These are phyloP conservation scores for Podaxis mareebaensis DNA, from an alignment of 768 basidiomycete species.

Conservation along the genomic window DNA sequence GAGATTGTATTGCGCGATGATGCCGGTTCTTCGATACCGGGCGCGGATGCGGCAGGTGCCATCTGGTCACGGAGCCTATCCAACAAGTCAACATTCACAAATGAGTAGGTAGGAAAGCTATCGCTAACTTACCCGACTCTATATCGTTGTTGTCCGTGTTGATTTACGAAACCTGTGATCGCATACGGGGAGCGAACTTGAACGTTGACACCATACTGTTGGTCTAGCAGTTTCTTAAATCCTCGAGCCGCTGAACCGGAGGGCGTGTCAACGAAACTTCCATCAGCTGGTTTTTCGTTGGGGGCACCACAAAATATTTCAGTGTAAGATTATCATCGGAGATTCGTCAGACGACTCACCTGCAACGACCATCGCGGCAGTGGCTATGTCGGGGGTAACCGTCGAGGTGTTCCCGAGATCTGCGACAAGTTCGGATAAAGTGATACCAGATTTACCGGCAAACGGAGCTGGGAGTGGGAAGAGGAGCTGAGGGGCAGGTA, in stretches of 20 bases:
- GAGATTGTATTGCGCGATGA: constrained; percentile 43
- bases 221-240: constrained; percentile 76
- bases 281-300: constrained; percentile 48
- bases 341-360: constrained; percentile 39
- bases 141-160: constrained; percentile 76
- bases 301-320: neutral
- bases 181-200: constrained; percentile 75
- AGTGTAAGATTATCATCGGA: neutral
- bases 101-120: neutral
- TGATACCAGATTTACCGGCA: constrained; percentile 23
- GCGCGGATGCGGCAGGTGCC: constrained; percentile 56
- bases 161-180: constrained; percentile 81
- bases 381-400: constrained; percentile 50
- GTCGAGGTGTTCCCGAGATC: constrained; percentile 33
- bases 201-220: constrained; percentile 62
- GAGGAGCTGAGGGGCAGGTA: constrained; percentile 1
- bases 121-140: constrained; percentile 66
- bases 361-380: constrained; percentile 60
- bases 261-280: constrained; percentile 78
- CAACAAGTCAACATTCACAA: constrained; percentile 9
- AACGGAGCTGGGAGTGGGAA: constrained; percentile 12
- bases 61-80: constrained; percentile 59
- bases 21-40: constrained; percentile 50
- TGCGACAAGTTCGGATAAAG: constrained; percentile 44
- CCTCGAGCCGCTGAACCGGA: constrained; percentile 75